Percentiles rank a stretch among this genome's conserved stretches.
These are phyloP conservation scores for Onygenales sp. DNA, from an alignment of 2,329 filamentous ascomycete genomes.

Conservation along the genomic window DNA sequence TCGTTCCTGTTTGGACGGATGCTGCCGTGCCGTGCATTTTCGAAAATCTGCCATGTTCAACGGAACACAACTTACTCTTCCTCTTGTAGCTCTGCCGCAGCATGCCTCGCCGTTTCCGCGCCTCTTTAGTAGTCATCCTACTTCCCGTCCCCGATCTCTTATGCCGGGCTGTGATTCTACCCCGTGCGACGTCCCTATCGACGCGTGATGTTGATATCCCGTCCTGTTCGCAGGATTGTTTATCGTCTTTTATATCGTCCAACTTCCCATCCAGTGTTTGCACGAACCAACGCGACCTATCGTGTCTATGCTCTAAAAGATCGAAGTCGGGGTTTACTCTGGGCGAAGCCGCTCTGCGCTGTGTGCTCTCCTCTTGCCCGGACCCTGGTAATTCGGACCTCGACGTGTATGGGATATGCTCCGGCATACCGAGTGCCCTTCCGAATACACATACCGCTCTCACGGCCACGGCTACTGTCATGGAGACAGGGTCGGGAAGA, in stretches of 20 bases:
- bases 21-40: not conserved
- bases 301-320: slow-evolving; percentile 54
- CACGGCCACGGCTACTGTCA: slow-evolving; percentile 4
- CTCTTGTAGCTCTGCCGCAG: slow-evolving; percentile 18
- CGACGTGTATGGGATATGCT: slow-evolving; percentile 49
- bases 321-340: slow-evolving; percentile 56
- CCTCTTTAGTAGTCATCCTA: not conserved
- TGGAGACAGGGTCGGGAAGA: not conserved
- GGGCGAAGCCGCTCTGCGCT: slow-evolving; percentile 62
- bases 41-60: not conserved
- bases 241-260: slow-evolving; percentile 52
- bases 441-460: slow-evolving; percentile 46
- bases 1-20: no score
- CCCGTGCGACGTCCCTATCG: not conserved
- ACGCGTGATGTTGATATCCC: slow-evolving; percentile 35
- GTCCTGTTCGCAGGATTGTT: slow-evolving; percentile 51
- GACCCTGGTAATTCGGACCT: slow-evolving; percentile 35
- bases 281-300: slow-evolving; percentile 42
- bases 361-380: slow-evolving; percentile 51
- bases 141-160: not conserved
- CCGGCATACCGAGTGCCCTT: slow-evolving; percentile 39
- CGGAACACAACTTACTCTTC: not conserved
- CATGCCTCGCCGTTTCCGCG: slow-evolving; percentile 20
- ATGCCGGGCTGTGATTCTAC: not conserved
- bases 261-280: slow-evolving; percentile 48